Evolutionary conservation across 352 stramenopile genomes (phyloP), one percentile per base, ranked within the genome.

Genomic region (Phytophthora lateralis): DNA sequence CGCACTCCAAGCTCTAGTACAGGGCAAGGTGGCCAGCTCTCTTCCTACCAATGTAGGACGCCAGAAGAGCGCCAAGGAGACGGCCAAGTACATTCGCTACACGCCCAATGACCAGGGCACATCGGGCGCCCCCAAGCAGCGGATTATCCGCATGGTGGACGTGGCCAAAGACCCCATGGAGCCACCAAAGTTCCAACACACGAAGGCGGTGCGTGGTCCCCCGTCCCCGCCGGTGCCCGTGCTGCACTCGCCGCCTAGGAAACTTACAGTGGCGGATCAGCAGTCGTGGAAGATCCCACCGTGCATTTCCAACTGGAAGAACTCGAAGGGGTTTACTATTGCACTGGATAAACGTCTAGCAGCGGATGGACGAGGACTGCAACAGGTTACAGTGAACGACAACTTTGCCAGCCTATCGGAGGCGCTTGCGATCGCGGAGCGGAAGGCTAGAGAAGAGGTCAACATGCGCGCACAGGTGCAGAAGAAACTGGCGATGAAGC

Each of bases 241-340:
- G 64, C 69, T 97, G 61, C 91, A 97, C 65, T 99, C 69, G 68
- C 98, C 89, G 65, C 94, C 71, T 58, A 95, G 76, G 67, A 97
- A 98, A 68, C 66, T 98, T 18, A 98, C 92, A 14, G 90, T 98
- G 15, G 69, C 93, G 26, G 95, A 98, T 64, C 91, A 98, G 73
- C 87, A 98, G 73, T 91, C 91, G 60, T 99, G 97, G 97, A 99
- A 99, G 82, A 98, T 99, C 60, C 98, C 98, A 17, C 97, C 97
- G 11, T 98, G 96, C 69, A 98, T 99, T 60, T 99, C 96, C 29
- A 99, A 99, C 75, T 99, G 97, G 97, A 99, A 99, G 71, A 99
- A 99, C 83, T 92, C 93, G 0, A 95, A 97, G 45, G 98, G 97
- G 0, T 99, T 99, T 71, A 99, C 97, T 6, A 99, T 99, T 73